These are phyloP conservation scores for Lecanoromycetidae sp. DNA, from an alignment of 2,329 filamentous ascomycete genomes.

Conservation along the genomic window DNA sequence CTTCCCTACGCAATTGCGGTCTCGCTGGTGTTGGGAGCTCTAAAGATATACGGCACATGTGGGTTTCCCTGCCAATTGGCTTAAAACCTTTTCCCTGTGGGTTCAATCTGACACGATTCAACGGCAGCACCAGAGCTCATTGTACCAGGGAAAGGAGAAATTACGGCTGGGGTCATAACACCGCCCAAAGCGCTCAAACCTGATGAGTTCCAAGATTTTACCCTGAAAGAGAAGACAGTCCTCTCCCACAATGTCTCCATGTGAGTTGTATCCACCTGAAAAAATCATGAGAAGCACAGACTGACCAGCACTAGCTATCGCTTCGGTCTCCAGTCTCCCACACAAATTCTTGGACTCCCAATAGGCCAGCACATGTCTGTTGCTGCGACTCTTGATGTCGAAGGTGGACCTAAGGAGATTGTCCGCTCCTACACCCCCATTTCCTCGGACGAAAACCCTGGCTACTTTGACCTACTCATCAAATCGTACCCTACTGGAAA, in stretches of 20 bases:
- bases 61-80: no score
- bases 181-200: slow-evolving; percentile 76
- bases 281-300: slow-evolving; percentile 1
- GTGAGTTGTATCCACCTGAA: slow-evolving; percentile 36
- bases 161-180: slow-evolving; percentile 30
- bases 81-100: no score
- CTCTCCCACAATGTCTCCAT: slow-evolving; percentile 98
- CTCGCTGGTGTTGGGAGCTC: slow-evolving; percentile 53
- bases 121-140: no score
- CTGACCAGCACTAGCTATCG: slow-evolving; percentile 56
- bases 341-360: slow-evolving; percentile 80
- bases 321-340: slow-evolving; percentile 67
- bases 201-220: slow-evolving; percentile 78
- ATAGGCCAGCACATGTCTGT: slow-evolving; percentile 99
- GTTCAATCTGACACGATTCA: no score
- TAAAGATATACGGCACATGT: slow-evolving; percentile 50
- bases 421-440: slow-evolving; percentile 88
- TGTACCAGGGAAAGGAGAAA: slow-evolving; percentile 1
- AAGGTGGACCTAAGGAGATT: slow-evolving; percentile 68
- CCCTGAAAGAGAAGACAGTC: slow-evolving; percentile 85
- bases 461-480: slow-evolving; percentile 91
- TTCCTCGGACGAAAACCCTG: slow-evolving; percentile 75
- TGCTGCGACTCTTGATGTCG: slow-evolving; percentile 53
- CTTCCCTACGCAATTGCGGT: slow-evolving; percentile 56
- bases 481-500: slow-evolving; percentile 97